Evolutionary conservation across 192 early-diverging fungal genomes (phyloP), one percentile per base, ranked within the genome.

Genomic region (Backusella australiensis): DNA sequence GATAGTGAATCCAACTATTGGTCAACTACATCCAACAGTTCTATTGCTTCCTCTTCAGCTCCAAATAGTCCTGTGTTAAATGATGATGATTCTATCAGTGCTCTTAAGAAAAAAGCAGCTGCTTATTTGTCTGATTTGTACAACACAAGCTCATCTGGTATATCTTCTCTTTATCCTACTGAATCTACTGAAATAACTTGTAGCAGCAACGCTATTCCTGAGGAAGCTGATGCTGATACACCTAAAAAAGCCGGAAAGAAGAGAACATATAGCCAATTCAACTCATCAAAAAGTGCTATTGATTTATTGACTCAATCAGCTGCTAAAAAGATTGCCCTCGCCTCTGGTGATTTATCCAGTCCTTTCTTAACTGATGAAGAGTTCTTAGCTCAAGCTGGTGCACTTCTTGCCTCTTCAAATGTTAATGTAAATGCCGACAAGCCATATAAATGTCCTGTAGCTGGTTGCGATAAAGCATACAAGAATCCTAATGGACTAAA

Each of bases 401-500:
- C 69, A 14, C 68, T 83, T 44, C 72, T 83, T 34, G 78, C 82
- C 19, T 73, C 81, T 26, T 67, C 82, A 4, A 69, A 71, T 59
- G 3, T 39, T 1, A 67, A 41, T n/a, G 44, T 49, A 8, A 38
- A 34, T 53, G 75, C 75, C 14, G 94, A 95, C 76, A 94, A 97
- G 77, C 95, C 95, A 26, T 97, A 97, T 85, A 91, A 93, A 74
- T 98, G 97, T 82, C 87, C 93, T 9, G 85, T 96, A 4, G 80
- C 77, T 12, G 96, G 96, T 12, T 99, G 97, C 84, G 90, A 89
- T 71, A 98, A 99, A 84, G 91, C 95, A 6, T 99, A 99, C 89
- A 99, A 99, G 86, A 99, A 99, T 84, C 96, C 97, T 21, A 98
- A 98, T 67, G 97, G 97, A 11, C 88, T 98, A 72, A 99, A 99